Evolutionary conservation across 1,284 basidiomycete species (phyloP).

Genomic region (Porogramme epimiltina): DNA sequence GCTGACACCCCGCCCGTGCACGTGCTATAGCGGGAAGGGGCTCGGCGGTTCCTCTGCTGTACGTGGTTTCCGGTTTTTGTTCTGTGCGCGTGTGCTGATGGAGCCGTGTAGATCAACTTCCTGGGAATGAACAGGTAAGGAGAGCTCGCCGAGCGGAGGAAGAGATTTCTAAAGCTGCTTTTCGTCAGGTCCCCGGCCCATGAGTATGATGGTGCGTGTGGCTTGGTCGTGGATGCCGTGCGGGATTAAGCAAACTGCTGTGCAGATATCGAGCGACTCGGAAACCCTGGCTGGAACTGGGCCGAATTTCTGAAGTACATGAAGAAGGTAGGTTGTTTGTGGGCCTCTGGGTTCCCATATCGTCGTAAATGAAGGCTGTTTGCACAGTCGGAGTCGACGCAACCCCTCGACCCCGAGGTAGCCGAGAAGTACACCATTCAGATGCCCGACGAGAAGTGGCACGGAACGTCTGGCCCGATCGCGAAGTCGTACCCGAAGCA

Average conservation of each 20-base stretch:
- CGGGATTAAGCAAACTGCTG: background rate
- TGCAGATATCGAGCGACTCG: conserved; percentile 23
- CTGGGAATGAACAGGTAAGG: conserved; percentile 14
- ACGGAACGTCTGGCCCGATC: conserved; percentile 25
- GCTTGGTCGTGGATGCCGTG: too few relatives aligned
- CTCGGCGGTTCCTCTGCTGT: conserved; percentile 23
- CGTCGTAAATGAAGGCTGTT: background rate
- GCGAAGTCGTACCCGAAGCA: conserved; percentile 15
- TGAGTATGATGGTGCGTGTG: conserved; percentile 22
- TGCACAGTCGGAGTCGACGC: conserved; percentile 9
- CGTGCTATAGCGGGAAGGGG: conserved; percentile 15
- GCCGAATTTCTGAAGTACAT: conserved; percentile 18
- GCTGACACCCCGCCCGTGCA: background rate
- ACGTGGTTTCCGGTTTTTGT: background rate
- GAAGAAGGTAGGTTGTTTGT: conserved; percentile 5
- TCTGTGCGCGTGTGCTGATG: background rate
- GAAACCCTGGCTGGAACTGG: conserved; percentile 32
- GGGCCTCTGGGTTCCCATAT: background rate
- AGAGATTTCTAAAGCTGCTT: too few relatives aligned
- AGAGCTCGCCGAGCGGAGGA: background rate
- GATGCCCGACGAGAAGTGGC: conserved; percentile 1
- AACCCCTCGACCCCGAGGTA: background rate
- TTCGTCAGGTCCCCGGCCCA: conserved; percentile 15
- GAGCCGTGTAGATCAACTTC: conserved; percentile 9
- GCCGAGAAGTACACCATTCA: background rate